phyloP scores from a whole-genome alignment of 2,329 filamentous ascomycete species.

The Ilyonectria robusta region DNA sequence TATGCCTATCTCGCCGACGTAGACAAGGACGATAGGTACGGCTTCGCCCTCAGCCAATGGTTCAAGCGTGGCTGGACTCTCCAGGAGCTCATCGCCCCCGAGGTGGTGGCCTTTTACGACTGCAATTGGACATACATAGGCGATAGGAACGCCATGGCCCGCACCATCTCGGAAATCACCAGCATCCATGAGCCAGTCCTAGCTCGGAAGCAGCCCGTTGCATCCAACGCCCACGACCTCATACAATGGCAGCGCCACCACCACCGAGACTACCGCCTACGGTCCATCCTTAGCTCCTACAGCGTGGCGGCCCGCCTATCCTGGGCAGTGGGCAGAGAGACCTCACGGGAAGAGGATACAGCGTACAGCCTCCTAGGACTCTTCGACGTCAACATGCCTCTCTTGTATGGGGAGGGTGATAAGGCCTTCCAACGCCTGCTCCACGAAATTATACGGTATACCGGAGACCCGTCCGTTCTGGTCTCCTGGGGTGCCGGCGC shows the following conservation, averaged over 20 bases:
- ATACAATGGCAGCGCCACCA: slow-evolving; percentile 26
- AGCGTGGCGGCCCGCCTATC: slow-evolving; percentile 40
- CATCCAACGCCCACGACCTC: slow-evolving; percentile 10
- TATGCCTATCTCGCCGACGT: slow-evolving; percentile 47
- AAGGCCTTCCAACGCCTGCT: slow-evolving; percentile 43
- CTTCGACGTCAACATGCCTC: slow-evolving; percentile 49
- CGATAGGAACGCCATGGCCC: slow-evolving; percentile 37
- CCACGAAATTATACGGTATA: slow-evolving; percentile 41
- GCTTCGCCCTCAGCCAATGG: slow-evolving; percentile 34
- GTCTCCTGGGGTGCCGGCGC: slow-evolving; percentile 27
- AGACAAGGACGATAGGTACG: slow-evolving; percentile 4
- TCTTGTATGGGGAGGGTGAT: slow-evolving; percentile 48
- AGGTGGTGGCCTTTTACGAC: slow-evolving; percentile 46
- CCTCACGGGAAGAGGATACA: slow-evolving; percentile 46
- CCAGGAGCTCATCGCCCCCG: slow-evolving; percentile 50
- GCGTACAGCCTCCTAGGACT: slow-evolving; percentile 50
- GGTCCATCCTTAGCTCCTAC: slow-evolving; percentile 30
- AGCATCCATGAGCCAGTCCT: slow-evolving; percentile 37
- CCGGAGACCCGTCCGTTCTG: slow-evolving; percentile 26
- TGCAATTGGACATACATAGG: slow-evolving; percentile 44
- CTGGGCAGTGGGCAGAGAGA: slow-evolving; percentile 46
- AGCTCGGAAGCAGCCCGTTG: slow-evolving; percentile 22
- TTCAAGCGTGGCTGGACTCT: slow-evolving; percentile 45
- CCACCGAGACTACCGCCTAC: slow-evolving; percentile 19
- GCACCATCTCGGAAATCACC: slow-evolving; percentile 41